Evolutionary conservation across 257 asterid species (phyloP), one percentile per base, ranked within the genome.

Genomic region (Lycium ferocissimum): DNA sequence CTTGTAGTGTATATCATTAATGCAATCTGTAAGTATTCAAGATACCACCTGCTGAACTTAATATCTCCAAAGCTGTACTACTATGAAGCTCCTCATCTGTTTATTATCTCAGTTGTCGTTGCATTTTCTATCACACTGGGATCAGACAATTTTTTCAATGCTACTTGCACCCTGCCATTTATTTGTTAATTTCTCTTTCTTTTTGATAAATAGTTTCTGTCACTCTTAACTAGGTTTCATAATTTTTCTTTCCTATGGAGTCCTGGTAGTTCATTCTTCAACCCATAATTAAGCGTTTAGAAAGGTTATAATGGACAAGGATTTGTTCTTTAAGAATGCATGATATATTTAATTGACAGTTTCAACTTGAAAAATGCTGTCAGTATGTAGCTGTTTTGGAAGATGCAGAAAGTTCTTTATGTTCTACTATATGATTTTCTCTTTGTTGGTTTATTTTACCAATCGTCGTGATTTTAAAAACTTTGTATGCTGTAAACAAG

Each of bases 141-240:
- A 22, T 49, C 59, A 49, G 37, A 20, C 17, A 57, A 7, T 57
- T 26, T 69, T 53, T n/a, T 78, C 56, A 6, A 17, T 73, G 22
- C 69, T 83, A 13, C 43, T 71, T 83, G 43, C 83, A 11, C 72
- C 72, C n/a, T 33, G 18, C 45, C 82, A 76, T 33, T 76, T 76
- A 51, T 13, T 76, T 49, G 45, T 76, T 51, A 51, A 22, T 76
- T 26, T 12, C 63, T 76, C 82, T 51, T 51, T 76, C n/a, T 20
- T 49, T 22, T 65, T 0, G 72, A 65, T 62, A 33, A 62, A 62
- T 62, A n/a, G 9, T 62, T 62, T 62, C 72, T 65, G 72, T 13
- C 72, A 11, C 72, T 65, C 71, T 65, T 65, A 65, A 65, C 26
- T 26, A 65, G 43, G 18, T 7, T 65, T 65, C 45, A 12, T 65